phyloP scores from a whole-genome alignment of 2,329 filamentous ascomycete genomes.

The Cladosporium sp. region DNA sequence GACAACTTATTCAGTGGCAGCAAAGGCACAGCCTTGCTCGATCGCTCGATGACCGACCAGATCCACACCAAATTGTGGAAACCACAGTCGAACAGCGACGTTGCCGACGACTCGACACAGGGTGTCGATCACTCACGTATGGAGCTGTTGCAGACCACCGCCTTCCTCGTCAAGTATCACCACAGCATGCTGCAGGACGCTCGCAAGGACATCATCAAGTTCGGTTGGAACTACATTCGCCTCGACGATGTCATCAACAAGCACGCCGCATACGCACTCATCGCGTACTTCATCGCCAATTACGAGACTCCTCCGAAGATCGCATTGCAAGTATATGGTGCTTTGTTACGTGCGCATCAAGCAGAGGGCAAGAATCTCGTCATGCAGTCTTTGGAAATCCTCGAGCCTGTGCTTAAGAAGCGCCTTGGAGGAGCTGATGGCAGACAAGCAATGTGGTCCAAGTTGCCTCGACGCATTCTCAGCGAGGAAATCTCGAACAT shows the following conservation, averaged over 20 bases:
- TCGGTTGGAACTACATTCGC: conserved; percentile 96
- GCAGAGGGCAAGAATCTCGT: conserved; percentile 90
- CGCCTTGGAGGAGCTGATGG: conserved; percentile 69
- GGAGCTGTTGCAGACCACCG: conserved; percentile 91
- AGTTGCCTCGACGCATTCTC: conserved; percentile 82
- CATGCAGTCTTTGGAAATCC: conserved; percentile 87
- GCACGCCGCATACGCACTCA: conserved; percentile 93
- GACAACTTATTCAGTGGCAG: conserved; percentile 47
- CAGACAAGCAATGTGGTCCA: conserved; percentile 77
- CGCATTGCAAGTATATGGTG: conserved; percentile 89
- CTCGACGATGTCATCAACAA: conserved; percentile 99
- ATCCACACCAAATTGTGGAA: conserved; percentile 94
- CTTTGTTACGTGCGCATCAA: conserved; percentile 84
- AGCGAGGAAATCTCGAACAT: conserved; percentile 92
- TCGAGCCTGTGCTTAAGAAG: conserved; percentile 90
- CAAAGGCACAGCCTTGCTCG: conserved; percentile 68
- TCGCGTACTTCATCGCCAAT: conserved; percentile 94
- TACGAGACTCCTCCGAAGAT: conserved; percentile 97
- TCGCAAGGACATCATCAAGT: conserved; percentile 97
- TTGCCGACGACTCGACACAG: conserved; percentile 73
- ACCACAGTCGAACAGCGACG: conserved; percentile 68
- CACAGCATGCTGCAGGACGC: conserved; percentile 81
- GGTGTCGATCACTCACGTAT: conserved; percentile 94
- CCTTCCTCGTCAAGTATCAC: conserved; percentile 93
- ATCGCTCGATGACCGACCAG: conserved; percentile 79